Base-by-base conservation (phyloP, 306 rosid species). In the Castanea sativa region DNA sequence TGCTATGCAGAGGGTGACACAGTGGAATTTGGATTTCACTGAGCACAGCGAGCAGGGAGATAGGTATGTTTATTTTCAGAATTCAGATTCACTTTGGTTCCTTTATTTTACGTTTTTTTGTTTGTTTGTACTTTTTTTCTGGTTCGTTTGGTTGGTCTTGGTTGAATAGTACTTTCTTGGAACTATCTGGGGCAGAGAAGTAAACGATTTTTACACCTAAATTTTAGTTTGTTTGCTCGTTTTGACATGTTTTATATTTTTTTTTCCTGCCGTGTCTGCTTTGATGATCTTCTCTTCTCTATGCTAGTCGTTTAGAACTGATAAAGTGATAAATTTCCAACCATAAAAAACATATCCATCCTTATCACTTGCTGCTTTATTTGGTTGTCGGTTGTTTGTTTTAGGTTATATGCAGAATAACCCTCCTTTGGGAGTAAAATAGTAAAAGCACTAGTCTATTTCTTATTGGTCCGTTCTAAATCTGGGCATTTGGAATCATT, bases 1-100 rank as follows among this genome's bases (percentile, higher is more conserved):
- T 53, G 98, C 98, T 80, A 95, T 95, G 98, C 99, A 93, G 81
- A 89, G 99, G 85, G 96, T 95, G 52, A 91, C 92, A 30, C 99
- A 95, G 30, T 95, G 99, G 99, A 95, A 95, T 82, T 79, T 95
- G 93, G 99, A 95, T 85, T 95, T 95, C 88, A 87, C 99, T 1
- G 88, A 93, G 75, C 92, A 87, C 32, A 95, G 98, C 76, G 99
- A 95, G 78, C 99, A 95, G 74, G 99, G 97, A 49, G 99, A 95
- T 65, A 92, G 98, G 99, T 95, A 81, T 49, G 15, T 63, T 5
- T 1, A 25, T 25, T 12, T 56, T 55, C 56, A 19, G 23, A 18
- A 13, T 12, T 30, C 13, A 15, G 27, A 33, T 8, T 67, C 72
- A 19, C 38, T 38, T 21, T 23, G 6, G 0, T 35, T 43, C 30